These are phyloP conservation scores for Spizellomyces punctatus DNA, from an alignment of 192 early-diverging fungal genomes.

Conservation along the genomic window DNA sequence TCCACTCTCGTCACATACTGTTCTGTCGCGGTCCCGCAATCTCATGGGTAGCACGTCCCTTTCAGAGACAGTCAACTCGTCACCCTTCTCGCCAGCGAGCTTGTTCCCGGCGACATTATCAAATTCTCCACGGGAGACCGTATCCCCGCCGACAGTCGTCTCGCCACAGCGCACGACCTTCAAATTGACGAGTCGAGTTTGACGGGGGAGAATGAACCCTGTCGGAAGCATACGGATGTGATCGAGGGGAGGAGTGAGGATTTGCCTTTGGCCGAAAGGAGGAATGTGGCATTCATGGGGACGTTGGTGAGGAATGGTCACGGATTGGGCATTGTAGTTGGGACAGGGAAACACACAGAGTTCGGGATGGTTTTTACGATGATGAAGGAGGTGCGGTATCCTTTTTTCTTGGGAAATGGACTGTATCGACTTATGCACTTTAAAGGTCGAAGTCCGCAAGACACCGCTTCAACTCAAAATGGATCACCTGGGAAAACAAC, in stretches of 20 bases:
- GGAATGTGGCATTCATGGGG: conserved; percentile 95
- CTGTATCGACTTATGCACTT: conserved; percentile 6
- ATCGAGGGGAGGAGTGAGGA: conserved; percentile 40
- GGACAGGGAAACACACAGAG: conserved; percentile 86
- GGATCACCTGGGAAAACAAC: conserved; percentile 89
- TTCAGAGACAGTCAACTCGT: conserved; percentile 60
- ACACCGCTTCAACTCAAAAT: conserved; percentile 94
- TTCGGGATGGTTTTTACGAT: conserved; percentile 93
- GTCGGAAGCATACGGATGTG: conserved; percentile 63
- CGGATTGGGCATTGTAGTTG: conserved; percentile 88
- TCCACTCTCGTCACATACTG: neutral
- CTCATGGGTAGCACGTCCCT: conserved; percentile 1
- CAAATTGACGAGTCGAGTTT: conserved; percentile 92
- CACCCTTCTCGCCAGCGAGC: conserved; percentile 73
- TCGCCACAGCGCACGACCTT: conserved; percentile 75
- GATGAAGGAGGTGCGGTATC: conserved; percentile 77
- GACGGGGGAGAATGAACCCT: conserved; percentile 85
- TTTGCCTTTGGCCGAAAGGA: conserved; percentile 68
- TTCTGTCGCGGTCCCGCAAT: neutral
- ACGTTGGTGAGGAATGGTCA: conserved; percentile 88
- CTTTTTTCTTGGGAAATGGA: neutral
- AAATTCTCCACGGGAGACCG: conserved; percentile 86
- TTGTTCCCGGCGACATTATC: conserved; percentile 93
- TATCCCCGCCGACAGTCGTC: conserved; percentile 89
- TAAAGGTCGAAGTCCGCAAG: conserved; percentile 78